Conservation (phyloP, 306 rosid species). For the Prunus mira region DNA sequence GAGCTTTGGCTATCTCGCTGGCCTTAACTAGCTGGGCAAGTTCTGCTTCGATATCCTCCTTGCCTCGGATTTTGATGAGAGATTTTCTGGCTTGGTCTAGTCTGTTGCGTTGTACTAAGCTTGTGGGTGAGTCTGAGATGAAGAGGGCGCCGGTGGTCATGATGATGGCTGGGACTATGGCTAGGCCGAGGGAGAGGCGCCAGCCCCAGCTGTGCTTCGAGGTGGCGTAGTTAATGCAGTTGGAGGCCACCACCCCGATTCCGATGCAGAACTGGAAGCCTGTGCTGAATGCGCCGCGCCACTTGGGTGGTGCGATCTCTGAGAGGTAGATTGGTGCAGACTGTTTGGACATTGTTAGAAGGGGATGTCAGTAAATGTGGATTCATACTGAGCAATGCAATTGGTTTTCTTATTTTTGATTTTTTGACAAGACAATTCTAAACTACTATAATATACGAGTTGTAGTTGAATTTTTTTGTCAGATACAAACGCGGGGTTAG, state of each 20-base stretch:
- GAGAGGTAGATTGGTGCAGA: constrained; percentile 69
- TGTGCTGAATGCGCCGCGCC: constrained; percentile 77
- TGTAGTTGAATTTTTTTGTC: no score
- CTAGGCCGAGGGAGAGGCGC: constrained; percentile 71
- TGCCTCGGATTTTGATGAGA: constrained; percentile 46
- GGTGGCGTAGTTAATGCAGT: constrained; percentile 55
- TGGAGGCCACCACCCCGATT: constrained; percentile 48
- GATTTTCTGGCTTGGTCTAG: constrained; percentile 44
- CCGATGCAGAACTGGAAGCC: constrained; percentile 64
- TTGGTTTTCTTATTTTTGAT: not conserved
- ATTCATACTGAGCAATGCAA: not conserved
- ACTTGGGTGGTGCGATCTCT: constrained; percentile 71
- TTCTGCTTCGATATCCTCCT: constrained; percentile 45
- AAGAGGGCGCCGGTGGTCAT: constrained; percentile 51
- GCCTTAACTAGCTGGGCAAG: constrained; percentile 34
- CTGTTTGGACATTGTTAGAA: constrained; percentile 11
- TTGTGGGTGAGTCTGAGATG: constrained; percentile 54
- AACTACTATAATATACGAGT: no score
- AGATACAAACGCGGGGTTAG: no score
- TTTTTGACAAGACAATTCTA: no score
- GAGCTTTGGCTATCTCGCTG: constrained; percentile 27
- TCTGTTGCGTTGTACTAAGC: constrained; percentile 57
- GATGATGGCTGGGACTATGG: constrained; percentile 44
- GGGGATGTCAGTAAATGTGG: not conserved
- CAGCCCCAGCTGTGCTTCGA: constrained; percentile 59